These are phyloP conservation scores for Priceomyces fermenticarens DNA, from an alignment of 805 yeast species.

Conservation along the genomic window DNA sequence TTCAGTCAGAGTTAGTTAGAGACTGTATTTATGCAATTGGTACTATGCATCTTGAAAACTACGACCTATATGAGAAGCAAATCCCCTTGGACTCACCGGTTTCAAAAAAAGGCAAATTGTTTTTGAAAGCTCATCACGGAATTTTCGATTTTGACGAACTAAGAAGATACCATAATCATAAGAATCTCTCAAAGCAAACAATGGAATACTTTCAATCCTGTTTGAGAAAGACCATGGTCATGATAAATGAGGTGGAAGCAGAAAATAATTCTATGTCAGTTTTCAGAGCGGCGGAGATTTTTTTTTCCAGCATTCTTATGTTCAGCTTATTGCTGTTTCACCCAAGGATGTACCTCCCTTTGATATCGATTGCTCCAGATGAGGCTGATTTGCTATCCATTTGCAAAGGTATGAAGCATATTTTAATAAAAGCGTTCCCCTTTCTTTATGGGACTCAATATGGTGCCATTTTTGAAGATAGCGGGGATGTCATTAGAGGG, in stretches of 20 bases:
- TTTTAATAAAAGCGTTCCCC: constrained; percentile 8
- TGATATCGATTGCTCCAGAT: constrained; percentile 14
- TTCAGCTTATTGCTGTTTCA: constrained; percentile 24
- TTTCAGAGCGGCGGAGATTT: constrained; percentile 14
- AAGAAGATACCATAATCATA: background rate
- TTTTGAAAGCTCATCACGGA: background rate
- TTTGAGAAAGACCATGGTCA: constrained; percentile 11
- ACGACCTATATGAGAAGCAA: constrained; percentile 7
- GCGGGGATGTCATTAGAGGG: constrained; percentile 1
- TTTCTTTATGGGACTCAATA: constrained; percentile 5
- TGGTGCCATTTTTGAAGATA: constrained; percentile 5
- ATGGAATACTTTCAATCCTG: constrained; percentile 20
- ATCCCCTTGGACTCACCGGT: background rate
- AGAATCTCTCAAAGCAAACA: constrained; percentile 14
- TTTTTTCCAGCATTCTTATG: constrained; percentile 18
- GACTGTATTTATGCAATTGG: constrained; percentile 17
- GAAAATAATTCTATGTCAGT: background rate
- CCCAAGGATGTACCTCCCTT: constrained; percentile 24
- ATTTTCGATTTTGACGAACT: background rate
- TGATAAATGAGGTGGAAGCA: constrained; percentile 3
- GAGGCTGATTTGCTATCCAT: constrained; percentile 21
- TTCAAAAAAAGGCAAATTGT: background rate
- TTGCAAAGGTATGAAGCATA: constrained; percentile 13
- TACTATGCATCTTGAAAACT: constrained; percentile 16
- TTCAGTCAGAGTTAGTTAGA: constrained; percentile 13